phyloP scores from a whole-genome alignment of 345 rosid species.

The Sonneratia caseolaris region DNA sequence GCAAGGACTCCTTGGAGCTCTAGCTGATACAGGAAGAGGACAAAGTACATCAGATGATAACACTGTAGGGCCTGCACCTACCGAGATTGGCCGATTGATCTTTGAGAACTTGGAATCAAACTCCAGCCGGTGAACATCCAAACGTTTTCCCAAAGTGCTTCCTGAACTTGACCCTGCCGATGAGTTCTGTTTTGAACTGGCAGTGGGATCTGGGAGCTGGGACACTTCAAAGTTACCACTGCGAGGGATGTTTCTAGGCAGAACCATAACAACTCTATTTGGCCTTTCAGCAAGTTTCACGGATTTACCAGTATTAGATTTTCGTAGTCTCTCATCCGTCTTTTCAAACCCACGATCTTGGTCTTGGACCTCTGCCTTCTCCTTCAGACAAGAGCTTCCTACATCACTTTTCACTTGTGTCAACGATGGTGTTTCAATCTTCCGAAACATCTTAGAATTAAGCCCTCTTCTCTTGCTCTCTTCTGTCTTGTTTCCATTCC shows the following conservation, averaged over 20 bases:
- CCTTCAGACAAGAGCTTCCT: conserved; percentile 16
- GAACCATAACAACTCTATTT: conserved; percentile 34
- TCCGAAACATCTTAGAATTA: conserved; percentile 16
- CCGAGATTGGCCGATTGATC: conserved; percentile 15
- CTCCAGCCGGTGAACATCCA: conserved; percentile 18
- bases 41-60: conserved; percentile 24
- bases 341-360: conserved; percentile 20
- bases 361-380: conserved; percentile 15
- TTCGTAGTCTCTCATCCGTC: conserved; percentile 21
- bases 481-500: conserved; percentile 17
- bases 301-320: conserved; percentile 15
- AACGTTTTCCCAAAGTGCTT: conserved; percentile 11
- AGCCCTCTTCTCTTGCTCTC: conserved; percentile 21
- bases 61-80: conserved; percentile 19
- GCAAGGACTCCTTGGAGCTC: conserved; percentile 20
- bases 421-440: conserved; percentile 12
- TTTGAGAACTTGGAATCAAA: conserved; percentile 6
- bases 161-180: conserved; percentile 17
- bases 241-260: conserved; percentile 34
- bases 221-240: conserved; percentile 22
- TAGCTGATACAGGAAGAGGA: conserved; percentile 22
- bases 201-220: conserved; percentile 18
- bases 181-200: conserved; percentile 15
- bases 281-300: conserved; percentile 18
- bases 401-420: conserved; percentile 14